Base-by-base conservation (phyloP, 345 rosid genomes). In the Brassica incana region DNA sequence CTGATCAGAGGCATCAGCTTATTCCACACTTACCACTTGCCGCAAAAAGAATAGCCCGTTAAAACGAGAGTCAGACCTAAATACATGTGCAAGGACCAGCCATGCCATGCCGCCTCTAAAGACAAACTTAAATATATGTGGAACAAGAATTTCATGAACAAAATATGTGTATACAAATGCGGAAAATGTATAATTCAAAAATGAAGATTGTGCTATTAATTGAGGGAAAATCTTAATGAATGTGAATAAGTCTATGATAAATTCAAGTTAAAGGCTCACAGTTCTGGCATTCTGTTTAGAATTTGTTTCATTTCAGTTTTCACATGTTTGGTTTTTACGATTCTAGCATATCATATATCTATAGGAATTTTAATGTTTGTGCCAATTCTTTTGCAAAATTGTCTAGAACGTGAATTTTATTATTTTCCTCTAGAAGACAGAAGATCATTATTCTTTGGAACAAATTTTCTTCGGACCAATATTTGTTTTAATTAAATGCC, bases 61-160 rank as follows among this genome's bases (percentile, higher is more conserved):
- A 29, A 29, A 29, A 29, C 32, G 32, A 29, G 32, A 29, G 5
- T 3, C 32, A 29, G 25, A 23, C 25, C 11, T 66, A 35, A 30
- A 63, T 40, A 23, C 25, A 68, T n/a, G 60, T 67, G 73, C 72
- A 76, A 38, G 79, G 40, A 76, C 71, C 65, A 48, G 36, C 65
- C 78, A 25, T 61, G 58, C 50, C 69, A 65, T 64, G 48, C 23
- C 48, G 32, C 8, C 50, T 32, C 58, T 27, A 8, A 23, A 23
- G 25, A 59, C 56, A 60, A 54, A 54, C 10, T 71, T 59, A 20
- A 1, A 9, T 62, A 73, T 43, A 8, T 63, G 3, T 65, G 10
- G 40, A 63, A 38, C 10, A 61, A 40, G n/a, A 72, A 74, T 48
- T 74, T 30, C 14, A 74, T 29, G 33, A 30, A 45, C 76, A 62